Percentiles rank a stretch among this genome's conserved stretches.
These are phyloP conservation scores for Platismatia glauca DNA, from an alignment of 495 filamentous ascomycete genomes.

Conservation along the genomic window DNA sequence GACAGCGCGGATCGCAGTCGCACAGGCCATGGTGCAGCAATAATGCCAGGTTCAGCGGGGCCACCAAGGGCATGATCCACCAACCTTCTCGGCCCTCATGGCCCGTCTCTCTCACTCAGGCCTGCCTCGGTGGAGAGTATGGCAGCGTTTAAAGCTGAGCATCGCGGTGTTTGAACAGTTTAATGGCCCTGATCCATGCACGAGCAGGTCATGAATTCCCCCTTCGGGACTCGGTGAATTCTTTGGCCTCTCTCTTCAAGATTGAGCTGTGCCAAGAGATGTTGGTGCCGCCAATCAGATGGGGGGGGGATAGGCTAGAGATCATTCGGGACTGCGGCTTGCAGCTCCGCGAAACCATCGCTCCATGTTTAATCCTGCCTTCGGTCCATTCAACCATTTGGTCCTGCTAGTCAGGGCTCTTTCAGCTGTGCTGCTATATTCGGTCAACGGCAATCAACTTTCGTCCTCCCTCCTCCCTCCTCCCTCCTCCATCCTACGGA, in stretches of 20 bases:
- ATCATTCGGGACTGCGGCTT: not conserved
- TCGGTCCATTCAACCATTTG: not conserved
- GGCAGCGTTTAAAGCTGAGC: too few relatives aligned
- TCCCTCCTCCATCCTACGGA: too few relatives aligned
- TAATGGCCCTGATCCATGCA: not conserved
- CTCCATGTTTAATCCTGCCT: not conserved
- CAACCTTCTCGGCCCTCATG: conserved; percentile 1
- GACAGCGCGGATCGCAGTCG: not conserved
- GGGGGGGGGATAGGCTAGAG: not conserved
- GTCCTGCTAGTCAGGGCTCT: not conserved
- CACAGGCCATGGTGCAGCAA: not conserved
- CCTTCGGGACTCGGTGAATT: not conserved
- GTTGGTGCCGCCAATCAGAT: not conserved
- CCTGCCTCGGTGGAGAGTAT: not conserved
- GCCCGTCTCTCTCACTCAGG: not conserved
- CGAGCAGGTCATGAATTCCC: not conserved
- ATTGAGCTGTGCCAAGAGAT: conserved; percentile 2
- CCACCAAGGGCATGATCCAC: not conserved
- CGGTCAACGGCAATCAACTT: too few relatives aligned
- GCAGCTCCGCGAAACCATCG: not conserved
- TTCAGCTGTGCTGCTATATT: not conserved
- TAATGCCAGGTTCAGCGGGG: not conserved
- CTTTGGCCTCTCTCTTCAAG: not conserved
- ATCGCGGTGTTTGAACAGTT: too few relatives aligned
- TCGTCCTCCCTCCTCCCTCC: too few relatives aligned